phyloP scores from a whole-genome alignment of 2,329 filamentous ascomycete genomes.

The Xylariaceae sp. region DNA sequence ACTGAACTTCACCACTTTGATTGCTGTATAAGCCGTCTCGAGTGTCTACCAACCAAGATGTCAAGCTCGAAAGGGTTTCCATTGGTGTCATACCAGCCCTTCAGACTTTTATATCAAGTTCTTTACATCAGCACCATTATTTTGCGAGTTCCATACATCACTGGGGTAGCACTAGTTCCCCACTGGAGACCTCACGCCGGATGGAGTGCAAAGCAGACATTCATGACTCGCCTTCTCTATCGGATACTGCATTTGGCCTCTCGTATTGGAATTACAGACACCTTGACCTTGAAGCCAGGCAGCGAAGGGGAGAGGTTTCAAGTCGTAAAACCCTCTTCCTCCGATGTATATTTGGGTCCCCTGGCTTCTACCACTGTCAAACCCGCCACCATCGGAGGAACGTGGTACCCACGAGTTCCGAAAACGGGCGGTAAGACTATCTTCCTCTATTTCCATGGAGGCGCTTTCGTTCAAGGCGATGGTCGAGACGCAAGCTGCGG shows the following conservation, averaged over 20 bases:
- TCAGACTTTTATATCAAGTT: slow-evolving; percentile 13
- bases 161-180: slow-evolving; percentile 6
- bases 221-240: slow-evolving; percentile 12
- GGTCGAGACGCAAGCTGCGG: slow-evolving; percentile 14
- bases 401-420: slow-evolving; percentile 22
- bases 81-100: slow-evolving; percentile 14
- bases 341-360: slow-evolving; percentile 17
- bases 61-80: slow-evolving; percentile 1
- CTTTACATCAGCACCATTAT: slow-evolving; percentile 4
- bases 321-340: slow-evolving; percentile 7
- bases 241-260: slow-evolving; percentile 9
- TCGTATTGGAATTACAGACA: slow-evolving; percentile 12
- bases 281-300: slow-evolving; percentile 9
- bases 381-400: slow-evolving; percentile 25
- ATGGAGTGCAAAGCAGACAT: slow-evolving; percentile 19
- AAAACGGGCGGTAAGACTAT: slow-evolving; percentile 8
- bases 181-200: slow-evolving; percentile 9
- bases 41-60: not conserved
- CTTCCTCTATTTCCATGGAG: slow-evolving; percentile 25
- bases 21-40: not conserved
- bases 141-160: slow-evolving; percentile 8
- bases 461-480: slow-evolving; percentile 25
- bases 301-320: slow-evolving; percentile 18
- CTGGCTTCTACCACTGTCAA: slow-evolving; percentile 11
- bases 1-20: not conserved